Percentiles rank a stretch among this genome's conserved stretches.
Conservation (phyloP, 2,329 filamentous ascomycete genomes). For the Aureobasidium sp. region DNA sequence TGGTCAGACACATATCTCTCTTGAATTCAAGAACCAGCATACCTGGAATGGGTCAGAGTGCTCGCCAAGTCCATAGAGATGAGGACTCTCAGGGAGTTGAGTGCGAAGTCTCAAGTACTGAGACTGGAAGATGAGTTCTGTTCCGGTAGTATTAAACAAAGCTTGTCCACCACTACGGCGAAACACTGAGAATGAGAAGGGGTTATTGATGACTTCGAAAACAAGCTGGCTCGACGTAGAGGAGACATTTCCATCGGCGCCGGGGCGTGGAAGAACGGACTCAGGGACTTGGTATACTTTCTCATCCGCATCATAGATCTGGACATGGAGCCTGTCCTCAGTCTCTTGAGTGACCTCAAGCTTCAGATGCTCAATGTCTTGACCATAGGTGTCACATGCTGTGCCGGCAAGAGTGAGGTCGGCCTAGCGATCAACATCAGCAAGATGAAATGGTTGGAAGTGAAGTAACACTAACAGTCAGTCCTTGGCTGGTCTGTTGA, state of each 20-base stretch:
- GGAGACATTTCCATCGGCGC: conserved; percentile 28
- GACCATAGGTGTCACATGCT: conserved; percentile 55
- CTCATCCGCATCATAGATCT: conserved; percentile 63
- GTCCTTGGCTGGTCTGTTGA: conserved; percentile 38
- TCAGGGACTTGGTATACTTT: conserved; percentile 70
- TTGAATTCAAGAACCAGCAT: conserved; percentile 18
- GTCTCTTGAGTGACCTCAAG: conserved; percentile 57
- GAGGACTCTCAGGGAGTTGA: conserved; percentile 58
- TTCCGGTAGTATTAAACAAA: conserved; percentile 63
- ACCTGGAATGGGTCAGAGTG: conserved; percentile 54
- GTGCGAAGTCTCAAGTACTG: conserved; percentile 72
- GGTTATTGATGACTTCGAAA: conserved; percentile 49
- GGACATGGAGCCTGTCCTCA: conserved; percentile 60
- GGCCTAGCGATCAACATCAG: conserved; percentile 26
- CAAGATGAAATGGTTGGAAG: conserved; percentile 13
- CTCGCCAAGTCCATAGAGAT: conserved; percentile 74
- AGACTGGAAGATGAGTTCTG: conserved; percentile 64
- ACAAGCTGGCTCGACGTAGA: conserved; percentile 24
- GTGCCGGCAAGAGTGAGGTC: conserved; percentile 61
- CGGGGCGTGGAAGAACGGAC: conserved; percentile 57
- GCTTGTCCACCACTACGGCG: conserved; percentile 51
- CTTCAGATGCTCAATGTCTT: conserved; percentile 50
- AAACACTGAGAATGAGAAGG: conserved; percentile 62
- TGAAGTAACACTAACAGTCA: conserved; percentile 46
- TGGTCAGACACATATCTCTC: conserved; percentile 16